Evolutionary conservation across 2,329 filamentous ascomycete genomes (phyloP).

Genomic region (Penicillium psychrosexuale): DNA sequence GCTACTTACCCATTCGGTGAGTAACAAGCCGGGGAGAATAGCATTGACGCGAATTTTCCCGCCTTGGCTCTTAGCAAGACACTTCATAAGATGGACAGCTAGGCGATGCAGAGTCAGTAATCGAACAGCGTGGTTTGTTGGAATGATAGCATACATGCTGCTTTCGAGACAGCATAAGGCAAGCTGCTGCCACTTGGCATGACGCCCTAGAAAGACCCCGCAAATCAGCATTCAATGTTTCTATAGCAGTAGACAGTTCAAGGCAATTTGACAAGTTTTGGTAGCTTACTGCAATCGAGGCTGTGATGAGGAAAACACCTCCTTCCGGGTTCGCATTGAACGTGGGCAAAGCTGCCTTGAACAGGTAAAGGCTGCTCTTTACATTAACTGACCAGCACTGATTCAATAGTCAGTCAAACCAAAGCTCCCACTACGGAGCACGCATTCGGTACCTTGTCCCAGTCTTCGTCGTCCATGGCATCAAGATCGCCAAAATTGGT

Average conservation of each 20-base stretch:
- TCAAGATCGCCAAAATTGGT: conserved; percentile 57
- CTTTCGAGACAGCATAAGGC: conserved; percentile 76
- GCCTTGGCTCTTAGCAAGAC: conserved; percentile 60
- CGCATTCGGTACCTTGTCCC: conserved; percentile 53
- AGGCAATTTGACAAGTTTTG: conserved; percentile 10
- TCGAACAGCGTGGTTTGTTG: not conserved
- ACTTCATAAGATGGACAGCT: conserved; percentile 64
- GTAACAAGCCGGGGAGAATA: conserved; percentile 60
- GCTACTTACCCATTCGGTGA: conserved; percentile 63
- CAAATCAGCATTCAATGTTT: not conserved
- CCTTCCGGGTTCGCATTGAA: conserved; percentile 62
- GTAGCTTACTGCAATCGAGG: conserved; percentile 55
- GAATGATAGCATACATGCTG: conserved; percentile 53
- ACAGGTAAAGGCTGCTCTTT: conserved; percentile 52
- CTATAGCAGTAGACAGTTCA: conserved; percentile 1
- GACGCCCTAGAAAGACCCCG: conserved; percentile 40
- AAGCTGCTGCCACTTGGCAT: conserved; percentile 55
- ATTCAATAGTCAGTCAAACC: not conserved
- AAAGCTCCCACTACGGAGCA: not conserved
- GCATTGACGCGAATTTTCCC: conserved; percentile 63
- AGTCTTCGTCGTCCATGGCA: conserved; percentile 58
- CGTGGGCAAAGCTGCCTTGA: conserved; percentile 56
- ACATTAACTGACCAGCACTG: conserved; percentile 64
- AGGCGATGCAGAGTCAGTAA: conserved; percentile 2
- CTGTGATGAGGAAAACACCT: conserved; percentile 62